Base-by-base conservation (phyloP, 2,329 filamentous ascomycete genomes). In the Stachybotrys chartarum region DNA sequence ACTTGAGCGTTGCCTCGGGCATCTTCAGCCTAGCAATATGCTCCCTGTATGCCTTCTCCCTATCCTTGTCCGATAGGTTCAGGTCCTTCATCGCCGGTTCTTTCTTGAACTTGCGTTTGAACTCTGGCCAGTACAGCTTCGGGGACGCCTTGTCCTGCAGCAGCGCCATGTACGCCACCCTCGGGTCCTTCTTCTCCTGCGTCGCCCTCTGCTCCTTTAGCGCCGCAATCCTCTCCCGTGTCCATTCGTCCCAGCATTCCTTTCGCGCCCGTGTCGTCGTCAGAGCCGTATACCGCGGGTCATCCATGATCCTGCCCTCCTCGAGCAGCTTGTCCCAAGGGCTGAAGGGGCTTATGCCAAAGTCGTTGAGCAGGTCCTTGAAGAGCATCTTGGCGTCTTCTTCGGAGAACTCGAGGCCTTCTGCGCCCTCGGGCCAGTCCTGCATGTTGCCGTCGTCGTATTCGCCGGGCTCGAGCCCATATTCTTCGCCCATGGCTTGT, bases 91-190 rank as follows among this genome's bases (percentile, higher is more conserved):
- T 91, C 53, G 86, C 81, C 0, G 82, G 71, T 60, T 96, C 91
- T 60, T 88, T 92, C 61, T 87, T 88, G 72, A 85, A 94, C 68
- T 97, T 99, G 39, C 94, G 81, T 64, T 90, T 91, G 73, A 99
- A 99, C 68, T 99, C 94, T 0, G 90, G 87, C 94, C 94, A 99
- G 77, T 96, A 99, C 1, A 99, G 79, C 72, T 96, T 97, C 0
- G 90, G 87, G 0, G 87, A 94, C 0, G 92, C 93, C 61, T 91
- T 83, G 51, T 87, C 83, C 59, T 93, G 85, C 32, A 99, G 76
- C 59, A 99, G 88, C 0, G 82, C 81, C 57, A 97, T 75, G 69
- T 95, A 99, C 1, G 87, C 84, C 60, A 96, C 87, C 50, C 82
- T 79, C 1, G 94, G 93, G 64, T 97, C 91, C 60, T 84, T 83